Conservation (phyloP, 345 rosid species). For the Acer yangbiense region DNA sequence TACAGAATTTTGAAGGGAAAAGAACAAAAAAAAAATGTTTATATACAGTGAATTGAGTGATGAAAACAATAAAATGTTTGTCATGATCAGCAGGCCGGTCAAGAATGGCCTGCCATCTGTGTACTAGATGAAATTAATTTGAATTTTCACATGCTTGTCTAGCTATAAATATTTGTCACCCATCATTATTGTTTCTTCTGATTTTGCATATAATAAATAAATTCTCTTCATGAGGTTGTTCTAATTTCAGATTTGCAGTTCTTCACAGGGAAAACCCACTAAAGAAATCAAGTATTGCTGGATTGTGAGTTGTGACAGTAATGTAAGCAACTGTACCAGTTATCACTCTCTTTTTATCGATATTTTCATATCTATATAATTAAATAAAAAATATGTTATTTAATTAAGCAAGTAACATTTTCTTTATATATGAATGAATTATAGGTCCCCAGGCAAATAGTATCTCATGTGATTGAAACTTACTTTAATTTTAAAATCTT, state of each 20-base stretch:
- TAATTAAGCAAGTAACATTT: too few relatives aligned
- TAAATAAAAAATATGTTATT: too few relatives aligned
- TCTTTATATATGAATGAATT: too few relatives aligned
- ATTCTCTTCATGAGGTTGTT: not conserved
- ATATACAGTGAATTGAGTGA: not conserved
- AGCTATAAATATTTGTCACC: not conserved
- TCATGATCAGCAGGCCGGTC: too few relatives aligned
- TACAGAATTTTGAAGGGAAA: too few relatives aligned
- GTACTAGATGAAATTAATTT: not conserved
- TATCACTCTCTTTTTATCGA: not conserved
- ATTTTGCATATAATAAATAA: slow-evolving; percentile 18
- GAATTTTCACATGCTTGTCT: not conserved
- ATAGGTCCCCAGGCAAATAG: not conserved
- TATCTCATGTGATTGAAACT: not conserved
- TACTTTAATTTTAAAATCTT: not conserved
- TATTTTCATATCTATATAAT: not conserved
- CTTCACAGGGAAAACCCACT: not conserved
- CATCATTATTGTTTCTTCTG: not conserved
- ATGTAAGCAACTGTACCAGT: not conserved
- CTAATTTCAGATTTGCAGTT: not conserved
- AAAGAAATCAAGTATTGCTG: not conserved
- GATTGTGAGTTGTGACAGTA: not conserved
- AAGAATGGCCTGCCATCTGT: not conserved
- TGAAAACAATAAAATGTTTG: not conserved
- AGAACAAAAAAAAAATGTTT: not conserved